Evolutionary conservation across 2,329 filamentous ascomycete species (phyloP).

Genomic region (Graphilbum sp.): DNA sequence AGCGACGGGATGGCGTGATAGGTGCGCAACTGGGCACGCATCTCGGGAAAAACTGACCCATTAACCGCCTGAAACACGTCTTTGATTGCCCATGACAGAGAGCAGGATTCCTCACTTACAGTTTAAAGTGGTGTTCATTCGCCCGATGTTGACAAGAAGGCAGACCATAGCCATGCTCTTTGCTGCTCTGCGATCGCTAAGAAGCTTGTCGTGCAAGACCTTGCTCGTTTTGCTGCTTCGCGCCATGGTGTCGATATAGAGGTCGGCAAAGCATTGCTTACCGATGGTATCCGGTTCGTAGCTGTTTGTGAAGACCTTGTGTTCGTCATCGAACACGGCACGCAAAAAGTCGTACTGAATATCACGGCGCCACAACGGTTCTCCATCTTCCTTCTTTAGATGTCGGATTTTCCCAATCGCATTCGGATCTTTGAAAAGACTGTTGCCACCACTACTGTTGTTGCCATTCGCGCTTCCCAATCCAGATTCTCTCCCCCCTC

Average conservation of each 20-base stretch:
- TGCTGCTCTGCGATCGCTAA: slow-evolving; percentile 79
- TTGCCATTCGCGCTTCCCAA: slow-evolving; percentile 17
- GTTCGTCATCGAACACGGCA: slow-evolving; percentile 60
- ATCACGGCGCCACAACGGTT: slow-evolving; percentile 72
- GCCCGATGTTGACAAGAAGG: slow-evolving; percentile 85
- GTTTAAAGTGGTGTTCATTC: slow-evolving; percentile 98
- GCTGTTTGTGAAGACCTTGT: slow-evolving; percentile 73
- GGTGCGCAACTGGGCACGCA: slow-evolving; percentile 92
- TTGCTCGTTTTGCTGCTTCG: slow-evolving; percentile 98
- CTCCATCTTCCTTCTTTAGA: slow-evolving; percentile 77
- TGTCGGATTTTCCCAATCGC: slow-evolving; percentile 59
- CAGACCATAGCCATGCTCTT: slow-evolving; percentile 99
- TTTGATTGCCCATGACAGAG: too few species aligned
- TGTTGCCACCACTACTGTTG: slow-evolving; percentile 15
- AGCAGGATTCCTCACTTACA: too few species aligned
- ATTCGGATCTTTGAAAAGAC: slow-evolving; percentile 19
- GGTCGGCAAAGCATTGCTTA: slow-evolving; percentile 74
- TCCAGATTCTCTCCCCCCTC: slow-evolving; percentile 16
- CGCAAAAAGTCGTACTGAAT: slow-evolving; percentile 80
- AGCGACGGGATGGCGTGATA: slow-evolving; percentile 96
- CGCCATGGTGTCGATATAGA: slow-evolving; percentile 98
- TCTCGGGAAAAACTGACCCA: slow-evolving; percentile 80
- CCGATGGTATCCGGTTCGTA: slow-evolving; percentile 48
- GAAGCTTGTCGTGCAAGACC: slow-evolving; percentile 88
- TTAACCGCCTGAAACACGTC: too few species aligned